Evolutionary conservation across 768 basidiomycete species (phyloP).

Genomic region (Dacryopinax spathularia): DNA sequence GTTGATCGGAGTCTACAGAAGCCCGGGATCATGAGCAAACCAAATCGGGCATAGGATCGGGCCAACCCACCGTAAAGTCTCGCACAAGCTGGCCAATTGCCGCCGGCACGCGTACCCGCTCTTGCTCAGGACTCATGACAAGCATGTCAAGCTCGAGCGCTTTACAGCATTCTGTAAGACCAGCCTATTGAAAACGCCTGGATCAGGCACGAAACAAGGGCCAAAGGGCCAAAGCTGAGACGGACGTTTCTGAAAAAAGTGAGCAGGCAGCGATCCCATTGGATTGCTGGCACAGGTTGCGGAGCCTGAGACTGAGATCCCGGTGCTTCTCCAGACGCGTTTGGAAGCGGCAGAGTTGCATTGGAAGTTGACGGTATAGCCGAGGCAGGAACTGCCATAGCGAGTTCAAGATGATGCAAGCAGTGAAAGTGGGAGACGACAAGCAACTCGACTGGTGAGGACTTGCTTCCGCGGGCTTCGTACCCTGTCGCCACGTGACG

Average conservation of each 20-base stretch:
- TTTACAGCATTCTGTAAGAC: slow-evolving; percentile 14
- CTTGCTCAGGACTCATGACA: slow-evolving; percentile 53
- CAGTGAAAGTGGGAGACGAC: neutral
- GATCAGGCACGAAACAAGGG: neutral
- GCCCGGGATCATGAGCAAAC: neutral
- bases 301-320: neutral
- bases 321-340: neutral
- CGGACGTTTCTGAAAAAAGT: neutral
- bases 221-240: neutral
- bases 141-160: slow-evolving; percentile 61
- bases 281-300: neutral
- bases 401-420: neutral
- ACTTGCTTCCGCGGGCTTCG: too few relatives aligned
- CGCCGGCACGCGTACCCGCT: slow-evolving; percentile 39
- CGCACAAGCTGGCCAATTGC: slow-evolving; percentile 41
- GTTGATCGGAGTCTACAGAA: slow-evolving; percentile 22
- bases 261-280: slow-evolving; percentile 5
- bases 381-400: neutral
- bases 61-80: slow-evolving; percentile 36
- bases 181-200: neutral
- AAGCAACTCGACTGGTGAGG: too few relatives aligned
- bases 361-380: neutral
- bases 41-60: neutral
- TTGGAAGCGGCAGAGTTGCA: neutral
- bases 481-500: too few relatives aligned